These are phyloP conservation scores for Citrus glauca DNA, from an alignment of 345 rosid species.

Conservation along the genomic window DNA sequence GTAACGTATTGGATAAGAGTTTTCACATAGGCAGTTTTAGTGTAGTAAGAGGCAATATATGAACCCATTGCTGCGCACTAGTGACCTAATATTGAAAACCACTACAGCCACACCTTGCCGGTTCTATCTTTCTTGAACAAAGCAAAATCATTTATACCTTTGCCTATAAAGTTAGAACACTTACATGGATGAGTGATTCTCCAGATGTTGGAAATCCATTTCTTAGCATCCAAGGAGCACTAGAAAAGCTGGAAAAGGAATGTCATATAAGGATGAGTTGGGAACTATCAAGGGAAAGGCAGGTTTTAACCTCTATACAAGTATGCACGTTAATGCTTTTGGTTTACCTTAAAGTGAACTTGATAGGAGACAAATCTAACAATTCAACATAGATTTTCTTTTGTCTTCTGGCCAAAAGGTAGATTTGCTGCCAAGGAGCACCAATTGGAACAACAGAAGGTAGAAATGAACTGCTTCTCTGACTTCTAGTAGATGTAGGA, in stretches of 20 bases:
- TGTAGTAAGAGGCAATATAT: background rate
- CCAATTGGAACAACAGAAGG: constrained; percentile 85
- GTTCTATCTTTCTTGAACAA: background rate
- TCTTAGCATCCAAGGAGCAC: constrained; percentile 89
- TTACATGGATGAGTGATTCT: constrained; percentile 85
- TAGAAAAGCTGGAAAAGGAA: constrained; percentile 71
- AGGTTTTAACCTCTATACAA: background rate
- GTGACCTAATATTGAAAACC: background rate
- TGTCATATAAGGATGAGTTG: constrained; percentile 14
- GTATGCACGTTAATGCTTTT: background rate
- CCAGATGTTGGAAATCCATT: constrained; percentile 68
- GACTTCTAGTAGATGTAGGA: constrained; percentile 33
- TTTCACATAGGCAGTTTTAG: background rate
- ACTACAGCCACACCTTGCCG: background rate
- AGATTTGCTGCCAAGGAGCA: constrained; percentile 93
- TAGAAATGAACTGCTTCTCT: constrained; percentile 34
- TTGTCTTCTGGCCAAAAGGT: constrained; percentile 74
- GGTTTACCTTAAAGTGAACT: constrained; percentile 70
- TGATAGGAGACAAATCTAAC: constrained; percentile 71
- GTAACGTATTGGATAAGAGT: background rate
- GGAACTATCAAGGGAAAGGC: background rate
- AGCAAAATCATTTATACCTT: background rate
- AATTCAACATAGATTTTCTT: constrained; percentile 83
- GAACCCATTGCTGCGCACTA: background rate
- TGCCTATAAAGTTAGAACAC: constrained; percentile 20